Conservation (phyloP, 805 yeast species). For the Kuraishia borneana region DNA sequence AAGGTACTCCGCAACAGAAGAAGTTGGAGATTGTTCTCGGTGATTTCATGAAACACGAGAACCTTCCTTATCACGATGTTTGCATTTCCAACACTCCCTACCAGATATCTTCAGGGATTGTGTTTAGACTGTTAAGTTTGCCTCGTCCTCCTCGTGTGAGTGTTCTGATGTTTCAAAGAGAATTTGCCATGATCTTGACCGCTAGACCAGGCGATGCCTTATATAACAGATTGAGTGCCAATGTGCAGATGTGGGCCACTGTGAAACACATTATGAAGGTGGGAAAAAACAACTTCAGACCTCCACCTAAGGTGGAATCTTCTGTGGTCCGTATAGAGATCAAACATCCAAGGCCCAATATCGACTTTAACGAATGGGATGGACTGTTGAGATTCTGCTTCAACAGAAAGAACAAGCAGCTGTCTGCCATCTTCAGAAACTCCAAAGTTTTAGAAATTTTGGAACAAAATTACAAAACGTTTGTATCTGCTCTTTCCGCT, state of each 20-base stretch:
- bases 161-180: conserved; percentile 95
- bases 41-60: conserved; percentile 89
- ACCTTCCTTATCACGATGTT: conserved; percentile 82
- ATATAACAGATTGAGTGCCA: conserved; percentile 88
- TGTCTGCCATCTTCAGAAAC: conserved; percentile 87
- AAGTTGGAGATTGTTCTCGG: conserved; percentile 88
- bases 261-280: conserved; percentile 98
- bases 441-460: conserved; percentile 67
- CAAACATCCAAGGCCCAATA: conserved; percentile 86
- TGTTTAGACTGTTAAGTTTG: conserved; percentile 80
- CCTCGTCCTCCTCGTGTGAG: conserved; percentile 94
- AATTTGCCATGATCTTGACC: conserved; percentile 83
- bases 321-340: conserved; percentile 91
- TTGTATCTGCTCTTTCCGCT: conserved; percentile 36
- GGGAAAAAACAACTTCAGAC: conserved; percentile 91
- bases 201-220: conserved; percentile 96
- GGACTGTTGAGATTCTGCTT: conserved; percentile 86
- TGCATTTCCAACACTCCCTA: conserved; percentile 97
- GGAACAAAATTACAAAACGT: conserved; percentile 81
- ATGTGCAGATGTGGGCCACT: conserved; percentile 99
- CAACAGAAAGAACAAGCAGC: conserved; percentile 86
- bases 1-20: conserved; percentile 89
- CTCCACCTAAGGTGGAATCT: conserved; percentile 98
- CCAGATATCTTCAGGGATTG: conserved; percentile 94
- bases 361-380: conserved; percentile 95